These are phyloP conservation scores for Moesziomyces sp. DNA, from an alignment of 1,284 basidiomycete genomes.

Conservation along the genomic window DNA sequence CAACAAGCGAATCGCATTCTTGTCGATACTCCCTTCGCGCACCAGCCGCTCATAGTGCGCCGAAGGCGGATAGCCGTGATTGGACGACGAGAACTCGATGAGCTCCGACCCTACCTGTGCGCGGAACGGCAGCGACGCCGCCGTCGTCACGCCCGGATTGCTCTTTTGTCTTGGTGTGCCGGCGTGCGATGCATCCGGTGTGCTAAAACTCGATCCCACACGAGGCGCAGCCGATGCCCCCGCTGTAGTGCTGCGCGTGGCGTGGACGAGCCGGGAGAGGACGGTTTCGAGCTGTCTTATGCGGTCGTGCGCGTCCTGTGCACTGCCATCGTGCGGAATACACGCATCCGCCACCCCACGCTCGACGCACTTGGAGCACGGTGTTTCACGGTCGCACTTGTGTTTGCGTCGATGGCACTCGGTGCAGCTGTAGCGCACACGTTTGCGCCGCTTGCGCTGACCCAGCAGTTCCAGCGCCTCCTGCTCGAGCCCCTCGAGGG, in stretches of 20 bases:
- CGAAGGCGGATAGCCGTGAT: constrained; percentile 24
- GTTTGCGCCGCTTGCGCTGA: constrained; percentile 18
- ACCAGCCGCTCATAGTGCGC: constrained; percentile 28
- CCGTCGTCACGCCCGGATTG: constrained; percentile 20
- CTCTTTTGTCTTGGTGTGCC: constrained; percentile 13
- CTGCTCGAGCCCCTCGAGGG: background rate
- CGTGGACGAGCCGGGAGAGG: constrained; percentile 8
- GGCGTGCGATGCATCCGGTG: background rate
- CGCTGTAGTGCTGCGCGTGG: background rate
- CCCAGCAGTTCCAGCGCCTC: constrained; percentile 24
- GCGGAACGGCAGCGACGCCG: constrained; percentile 23
- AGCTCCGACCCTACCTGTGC: constrained; percentile 19
- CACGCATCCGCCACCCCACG: constrained; percentile 22
- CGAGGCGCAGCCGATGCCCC: background rate
- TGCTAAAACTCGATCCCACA: background rate
- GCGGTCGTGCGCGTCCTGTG: constrained; percentile 14
- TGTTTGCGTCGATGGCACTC: constrained; percentile 42
- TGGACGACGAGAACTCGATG: constrained; percentile 25
- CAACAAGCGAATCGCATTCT: constrained; percentile 8
- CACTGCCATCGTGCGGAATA: constrained; percentile 17
- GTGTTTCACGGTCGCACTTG: constrained; percentile 38
- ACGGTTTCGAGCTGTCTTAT: constrained; percentile 17
- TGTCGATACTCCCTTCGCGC: constrained; percentile 8
- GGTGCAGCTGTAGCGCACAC: constrained; percentile 35
- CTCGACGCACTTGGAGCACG: constrained; percentile 30